These are phyloP conservation scores for Torulaspora gathmanii DNA, from an alignment of 805 yeast species.

Conservation along the genomic window DNA sequence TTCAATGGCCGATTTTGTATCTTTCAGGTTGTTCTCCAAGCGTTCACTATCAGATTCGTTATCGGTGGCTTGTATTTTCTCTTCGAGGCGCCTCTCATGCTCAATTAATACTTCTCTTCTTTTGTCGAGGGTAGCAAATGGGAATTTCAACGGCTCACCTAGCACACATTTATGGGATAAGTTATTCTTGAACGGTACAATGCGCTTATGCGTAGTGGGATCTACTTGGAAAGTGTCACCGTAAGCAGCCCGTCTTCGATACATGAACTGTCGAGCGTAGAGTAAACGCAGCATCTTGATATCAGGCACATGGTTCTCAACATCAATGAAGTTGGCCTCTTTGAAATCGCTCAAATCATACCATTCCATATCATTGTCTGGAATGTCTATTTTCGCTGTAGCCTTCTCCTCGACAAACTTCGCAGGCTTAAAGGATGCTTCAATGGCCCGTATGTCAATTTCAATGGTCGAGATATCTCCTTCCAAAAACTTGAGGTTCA, in stretches of 20 bases:
- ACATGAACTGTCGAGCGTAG: slow-evolving; percentile 64
- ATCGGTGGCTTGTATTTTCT: slow-evolving; percentile 31
- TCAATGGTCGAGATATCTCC: slow-evolving; percentile 57
- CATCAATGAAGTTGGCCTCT: slow-evolving; percentile 47
- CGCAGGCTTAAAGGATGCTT: slow-evolving; percentile 41
- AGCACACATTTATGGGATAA: slow-evolving; percentile 62
- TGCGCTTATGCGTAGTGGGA: slow-evolving; percentile 33
- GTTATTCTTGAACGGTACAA: slow-evolving; percentile 48
- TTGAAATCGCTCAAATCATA: slow-evolving; percentile 56
- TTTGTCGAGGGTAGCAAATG: slow-evolving; percentile 17
- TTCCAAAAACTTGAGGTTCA: slow-evolving; percentile 56
- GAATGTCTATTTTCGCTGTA: slow-evolving; percentile 34
- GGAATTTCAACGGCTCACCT: slow-evolving; percentile 20
- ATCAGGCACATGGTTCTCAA: slow-evolving; percentile 37
- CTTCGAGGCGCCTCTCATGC: slow-evolving; percentile 45
- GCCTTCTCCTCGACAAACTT: slow-evolving; percentile 18
- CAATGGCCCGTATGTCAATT: slow-evolving; percentile 58
- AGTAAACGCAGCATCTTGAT: slow-evolving; percentile 58
- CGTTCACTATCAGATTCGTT: slow-evolving; percentile 13
- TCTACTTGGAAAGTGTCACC: slow-evolving; percentile 41
- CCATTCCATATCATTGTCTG: slow-evolving; percentile 58
- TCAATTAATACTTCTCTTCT: slow-evolving; percentile 28
- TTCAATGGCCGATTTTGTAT: slow-evolving; percentile 15
- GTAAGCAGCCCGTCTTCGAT: slow-evolving; percentile 57
- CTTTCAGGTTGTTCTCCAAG: slow-evolving; percentile 24